phyloP scores from a whole-genome alignment of 2,329 filamentous ascomycete genomes.

The Pseudogymnoascus sp. region DNA sequence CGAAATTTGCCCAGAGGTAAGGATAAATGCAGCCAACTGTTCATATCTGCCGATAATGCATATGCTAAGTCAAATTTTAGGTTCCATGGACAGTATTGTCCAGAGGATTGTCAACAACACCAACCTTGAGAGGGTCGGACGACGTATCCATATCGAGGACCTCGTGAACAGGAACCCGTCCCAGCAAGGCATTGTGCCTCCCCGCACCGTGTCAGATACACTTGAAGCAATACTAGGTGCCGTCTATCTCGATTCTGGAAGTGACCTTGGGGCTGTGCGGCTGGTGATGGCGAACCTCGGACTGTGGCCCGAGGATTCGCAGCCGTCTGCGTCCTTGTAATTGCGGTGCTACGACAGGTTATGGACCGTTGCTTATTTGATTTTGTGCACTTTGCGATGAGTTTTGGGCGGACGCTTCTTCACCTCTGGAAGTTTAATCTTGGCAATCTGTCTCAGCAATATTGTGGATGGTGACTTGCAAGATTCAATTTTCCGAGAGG shows the following conservation, averaged over 20 bases:
- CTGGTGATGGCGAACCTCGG: neutral
- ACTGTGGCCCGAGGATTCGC: neutral
- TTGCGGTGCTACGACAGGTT: neutral
- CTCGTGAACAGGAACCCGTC: conserved; percentile 10
- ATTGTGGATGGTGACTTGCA: neutral
- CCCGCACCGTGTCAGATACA: neutral
- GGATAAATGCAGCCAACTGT: neutral
- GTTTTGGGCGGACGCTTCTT: neutral
- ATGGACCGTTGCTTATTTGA: neutral
- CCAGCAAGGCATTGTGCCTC: conserved; percentile 8
- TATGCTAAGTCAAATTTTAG: neutral
- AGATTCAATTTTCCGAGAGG: neutral
- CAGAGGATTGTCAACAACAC: neutral
- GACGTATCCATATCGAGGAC: neutral
- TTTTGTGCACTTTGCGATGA: neutral
- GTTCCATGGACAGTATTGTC: neutral
- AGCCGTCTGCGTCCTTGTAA: neutral
- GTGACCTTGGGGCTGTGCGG: neutral
- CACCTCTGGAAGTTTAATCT: neutral
- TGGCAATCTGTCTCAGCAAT: no score
- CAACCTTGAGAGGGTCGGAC: conserved; percentile 4
- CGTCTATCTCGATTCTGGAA: neutral
- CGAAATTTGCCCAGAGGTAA: neutral
- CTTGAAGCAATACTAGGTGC: neutral
- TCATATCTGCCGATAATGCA: no score